Base-by-base conservation (phyloP, 2,329 filamentous ascomycete genomes). In the Trichophyton schoenleinii region DNA sequence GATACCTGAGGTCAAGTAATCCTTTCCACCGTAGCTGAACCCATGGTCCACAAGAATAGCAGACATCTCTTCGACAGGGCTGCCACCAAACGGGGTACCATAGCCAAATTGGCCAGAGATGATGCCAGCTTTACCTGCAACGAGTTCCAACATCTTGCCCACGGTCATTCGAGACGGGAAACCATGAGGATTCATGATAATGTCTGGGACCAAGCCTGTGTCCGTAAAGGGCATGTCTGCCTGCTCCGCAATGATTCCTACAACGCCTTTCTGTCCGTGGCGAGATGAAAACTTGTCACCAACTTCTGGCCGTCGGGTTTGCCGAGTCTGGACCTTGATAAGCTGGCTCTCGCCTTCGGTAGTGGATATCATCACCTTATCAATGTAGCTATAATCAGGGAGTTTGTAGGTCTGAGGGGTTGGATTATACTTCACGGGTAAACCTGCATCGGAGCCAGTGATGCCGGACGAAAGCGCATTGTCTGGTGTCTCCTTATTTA, bases 101-200 rank as follows among this genome's bases (percentile, higher is more conserved):
- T 96, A 96, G 69, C 95, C 88, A 64, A 90, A 86, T 6, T 87
- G 86, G 3, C 94, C 94, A 63, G 87, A 83, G 3, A 99, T 75
- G 1, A 99, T 86, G 11, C 91, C 90, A 0, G 94, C 94, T 75
- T 99, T 99, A 66, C 94, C 94, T 0, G 91, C 90, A 15, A 99
- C 81, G 52, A 96, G 88, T 72, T 99, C 94, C 58, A 99, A 83
- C 80, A 99, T 88, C 75, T 99, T 99, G 36, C 94, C 94, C 64
- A 99, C 94, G 60, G 94, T 99, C 94, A 99, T 99, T 74, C 94
- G 94, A 36, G 92, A 97, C 1, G 94, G 94, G 81, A 99, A 99
- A 85, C 94, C 94, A 77, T 99, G 94, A 0, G 95, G 94, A 79
- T 99, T 99, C 94, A 99, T 99, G 83, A 99, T 99, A 67, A 99